A percentile compares a stretch with the other conserved stretches of the same genome.
phyloP scores from a whole-genome alignment of 2,329 filamentous ascomycete genomes.

The Plectosphaerella cucumerina region DNA sequence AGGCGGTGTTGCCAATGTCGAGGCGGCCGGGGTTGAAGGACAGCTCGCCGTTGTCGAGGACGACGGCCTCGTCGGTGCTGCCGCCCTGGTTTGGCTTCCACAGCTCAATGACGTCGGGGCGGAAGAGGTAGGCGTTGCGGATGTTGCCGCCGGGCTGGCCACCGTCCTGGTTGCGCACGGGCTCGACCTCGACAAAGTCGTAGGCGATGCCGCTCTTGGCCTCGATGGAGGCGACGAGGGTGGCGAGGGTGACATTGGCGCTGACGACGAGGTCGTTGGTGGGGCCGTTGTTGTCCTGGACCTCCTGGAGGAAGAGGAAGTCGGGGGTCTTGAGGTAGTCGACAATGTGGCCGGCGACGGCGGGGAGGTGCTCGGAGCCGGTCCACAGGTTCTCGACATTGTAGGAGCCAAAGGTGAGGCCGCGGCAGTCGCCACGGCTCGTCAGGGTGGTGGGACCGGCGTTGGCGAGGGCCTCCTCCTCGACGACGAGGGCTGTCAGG shows the following conservation, averaged over 20 bases:
- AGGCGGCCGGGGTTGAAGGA: conserved; percentile 67
- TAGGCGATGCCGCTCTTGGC: conserved; percentile 49
- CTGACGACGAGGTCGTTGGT: conserved; percentile 53
- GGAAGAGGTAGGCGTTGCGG: conserved; percentile 66
- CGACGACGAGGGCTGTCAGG: conserved; percentile 49
- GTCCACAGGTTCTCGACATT: conserved; percentile 67
- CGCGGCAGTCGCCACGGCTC: conserved; percentile 53
- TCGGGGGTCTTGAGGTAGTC: conserved; percentile 59
- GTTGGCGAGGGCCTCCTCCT: conserved; percentile 38
- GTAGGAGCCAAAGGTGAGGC: conserved; percentile 62
- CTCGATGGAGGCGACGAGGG: conserved; percentile 50
- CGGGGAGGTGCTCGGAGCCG: conserved; percentile 48
- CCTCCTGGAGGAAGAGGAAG: conserved; percentile 65
- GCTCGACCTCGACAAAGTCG: conserved; percentile 54
- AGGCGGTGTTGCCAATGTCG: conserved; percentile 56
- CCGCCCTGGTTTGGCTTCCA: conserved; percentile 54
- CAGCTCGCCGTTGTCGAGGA: conserved; percentile 54
- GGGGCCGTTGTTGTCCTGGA: conserved; percentile 63
- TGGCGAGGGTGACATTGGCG: conserved; percentile 55
- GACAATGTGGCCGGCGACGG: conserved; percentile 61
- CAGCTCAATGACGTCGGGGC: conserved; percentile 54
- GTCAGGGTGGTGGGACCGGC: conserved; percentile 47
- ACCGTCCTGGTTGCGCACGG: conserved; percentile 57
- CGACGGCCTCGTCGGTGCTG: conserved; percentile 49
- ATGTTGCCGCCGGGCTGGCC: conserved; percentile 69